Conservation (phyloP, 768 basidiomycete genomes). For the Kwoniella sp. region DNA sequence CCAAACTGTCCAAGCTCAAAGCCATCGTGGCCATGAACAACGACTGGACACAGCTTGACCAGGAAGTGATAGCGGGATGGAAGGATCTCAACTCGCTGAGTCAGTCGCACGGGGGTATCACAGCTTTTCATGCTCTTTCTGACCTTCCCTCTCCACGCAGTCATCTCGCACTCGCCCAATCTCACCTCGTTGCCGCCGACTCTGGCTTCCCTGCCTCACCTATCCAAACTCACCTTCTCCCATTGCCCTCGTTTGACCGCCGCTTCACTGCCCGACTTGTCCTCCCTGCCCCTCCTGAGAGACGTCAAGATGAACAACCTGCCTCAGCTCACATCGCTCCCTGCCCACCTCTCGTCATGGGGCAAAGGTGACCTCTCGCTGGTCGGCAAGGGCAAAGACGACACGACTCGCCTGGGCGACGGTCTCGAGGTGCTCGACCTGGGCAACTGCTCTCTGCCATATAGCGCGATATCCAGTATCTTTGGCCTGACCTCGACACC, state of each 20-base stretch:
- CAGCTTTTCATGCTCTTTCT: background rate
- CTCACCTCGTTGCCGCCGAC: slow-evolving; percentile 23
- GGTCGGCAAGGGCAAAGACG: slow-evolving; percentile 11
- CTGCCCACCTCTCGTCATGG: slow-evolving; percentile 28
- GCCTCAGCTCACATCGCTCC: slow-evolving; percentile 30
- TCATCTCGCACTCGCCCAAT: slow-evolving; percentile 42
- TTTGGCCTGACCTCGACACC: slow-evolving; percentile 9
- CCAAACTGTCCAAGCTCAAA: slow-evolving; percentile 26
- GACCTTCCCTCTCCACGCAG: background rate
- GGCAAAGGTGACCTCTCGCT: slow-evolving; percentile 32
- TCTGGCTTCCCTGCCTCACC: slow-evolving; percentile 18
- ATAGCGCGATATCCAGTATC: slow-evolving; percentile 6
- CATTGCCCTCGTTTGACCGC: slow-evolving; percentile 36
- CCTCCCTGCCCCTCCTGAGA: slow-evolving; percentile 28
- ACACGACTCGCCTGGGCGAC: slow-evolving; percentile 16
- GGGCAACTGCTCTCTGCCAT: slow-evolving; percentile 37
- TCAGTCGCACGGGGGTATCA: slow-evolving; percentile 8
- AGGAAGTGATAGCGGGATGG: slow-evolving; percentile 28
- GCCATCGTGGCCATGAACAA: slow-evolving; percentile 44
- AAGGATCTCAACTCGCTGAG: slow-evolving; percentile 43
- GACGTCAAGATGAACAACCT: slow-evolving; percentile 45
- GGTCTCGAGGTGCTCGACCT: slow-evolving; percentile 42
- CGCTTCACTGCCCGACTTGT: slow-evolving; percentile 28
- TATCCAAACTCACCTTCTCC: slow-evolving; percentile 44
- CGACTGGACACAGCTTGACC: slow-evolving; percentile 30